phyloP scores from a whole-genome alignment of 495 filamentous ascomycete species.

The Podospora appendiculata region DNA sequence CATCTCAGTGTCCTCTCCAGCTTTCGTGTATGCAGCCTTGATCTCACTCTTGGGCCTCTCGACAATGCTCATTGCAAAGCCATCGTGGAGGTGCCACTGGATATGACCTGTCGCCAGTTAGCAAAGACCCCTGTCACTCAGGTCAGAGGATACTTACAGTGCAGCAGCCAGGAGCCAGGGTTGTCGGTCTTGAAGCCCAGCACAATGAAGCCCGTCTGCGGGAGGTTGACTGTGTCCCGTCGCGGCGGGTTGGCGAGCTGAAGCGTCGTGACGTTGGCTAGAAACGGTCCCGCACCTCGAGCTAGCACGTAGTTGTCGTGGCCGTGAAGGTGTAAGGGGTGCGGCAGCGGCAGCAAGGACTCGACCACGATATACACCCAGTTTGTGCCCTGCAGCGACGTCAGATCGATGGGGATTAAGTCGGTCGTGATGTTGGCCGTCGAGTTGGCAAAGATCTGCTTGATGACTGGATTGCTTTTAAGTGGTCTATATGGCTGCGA shows the following conservation, averaged over 20 bases:
- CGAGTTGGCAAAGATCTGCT: not conserved
- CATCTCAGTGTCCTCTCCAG: not conserved
- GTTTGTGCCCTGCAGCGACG: not conserved
- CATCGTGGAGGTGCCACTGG: slow-evolving; percentile 37
- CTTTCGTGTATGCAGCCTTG: not conserved
- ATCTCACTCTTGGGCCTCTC: slow-evolving; percentile 13
- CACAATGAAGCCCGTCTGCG: slow-evolving; percentile 28
- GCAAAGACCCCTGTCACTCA: too few species aligned
- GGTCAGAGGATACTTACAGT: slow-evolving; percentile 11
- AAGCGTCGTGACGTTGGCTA: slow-evolving; percentile 17
- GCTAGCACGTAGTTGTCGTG: slow-evolving; percentile 52
- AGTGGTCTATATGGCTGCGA: slow-evolving; percentile 19
- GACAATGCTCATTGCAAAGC: slow-evolving; percentile 33
- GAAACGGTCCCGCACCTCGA: slow-evolving; percentile 18
- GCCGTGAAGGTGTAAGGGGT: slow-evolving; percentile 48
- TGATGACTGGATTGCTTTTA: slow-evolving; percentile 16
- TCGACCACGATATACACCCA: not conserved
- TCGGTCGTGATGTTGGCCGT: not conserved
- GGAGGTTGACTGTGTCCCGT: slow-evolving; percentile 48
- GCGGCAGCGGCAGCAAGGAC: slow-evolving; percentile 34
- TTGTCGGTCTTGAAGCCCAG: slow-evolving; percentile 47
- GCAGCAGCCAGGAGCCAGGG: slow-evolving; percentile 35
- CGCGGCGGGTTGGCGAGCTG: slow-evolving; percentile 41
- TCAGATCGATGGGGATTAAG: not conserved
- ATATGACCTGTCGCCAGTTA: slow-evolving; percentile 15